phyloP scores from a whole-genome alignment of 2,329 filamentous ascomycete species.

The Hymenoscyphus scutula region DNA sequence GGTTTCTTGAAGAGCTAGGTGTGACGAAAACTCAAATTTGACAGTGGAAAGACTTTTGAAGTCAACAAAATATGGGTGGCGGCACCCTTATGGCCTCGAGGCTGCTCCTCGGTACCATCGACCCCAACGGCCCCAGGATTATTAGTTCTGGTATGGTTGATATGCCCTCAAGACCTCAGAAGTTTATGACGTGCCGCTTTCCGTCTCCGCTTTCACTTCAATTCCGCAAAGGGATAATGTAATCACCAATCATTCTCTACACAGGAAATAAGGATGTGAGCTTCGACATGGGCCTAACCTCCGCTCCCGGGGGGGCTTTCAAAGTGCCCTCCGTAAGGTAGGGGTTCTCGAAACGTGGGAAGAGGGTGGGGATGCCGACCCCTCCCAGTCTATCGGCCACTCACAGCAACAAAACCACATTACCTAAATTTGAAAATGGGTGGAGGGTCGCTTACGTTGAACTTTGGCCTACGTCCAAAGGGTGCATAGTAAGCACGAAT shows the following conservation, averaged over 20 bases:
- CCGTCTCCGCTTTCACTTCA: conserved; percentile 21
- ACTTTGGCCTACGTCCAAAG: neutral
- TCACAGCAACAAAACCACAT: neutral
- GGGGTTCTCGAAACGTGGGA: conserved; percentile 12
- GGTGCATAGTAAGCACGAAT: conserved; percentile 10
- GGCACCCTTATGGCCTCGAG: conserved; percentile 7
- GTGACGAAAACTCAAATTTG: neutral
- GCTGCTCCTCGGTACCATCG: conserved; percentile 10
- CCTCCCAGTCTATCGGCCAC: neutral
- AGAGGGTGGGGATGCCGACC: conserved; percentile 9
- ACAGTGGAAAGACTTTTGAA: neutral
- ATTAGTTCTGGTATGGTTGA: neutral
- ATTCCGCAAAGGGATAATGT: conserved; percentile 20
- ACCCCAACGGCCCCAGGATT: conserved; percentile 12
- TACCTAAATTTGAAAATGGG: conserved; percentile 6
- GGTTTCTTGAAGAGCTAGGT: neutral
- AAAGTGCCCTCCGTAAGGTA: neutral
- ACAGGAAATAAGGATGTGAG: conserved; percentile 5
- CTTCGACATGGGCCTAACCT: neutral
- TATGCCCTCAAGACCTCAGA: neutral
- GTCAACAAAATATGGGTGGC: conserved; percentile 1
- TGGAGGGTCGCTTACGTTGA: conserved; percentile 10
- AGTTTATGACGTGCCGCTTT: neutral
- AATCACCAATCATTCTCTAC: conserved; percentile 24
- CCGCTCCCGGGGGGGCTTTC: neutral